Evolutionary conservation across 2,329 filamentous ascomycete genomes (phyloP).

Genomic region (Ophiocordyceps camponoti-saundersi): DNA sequence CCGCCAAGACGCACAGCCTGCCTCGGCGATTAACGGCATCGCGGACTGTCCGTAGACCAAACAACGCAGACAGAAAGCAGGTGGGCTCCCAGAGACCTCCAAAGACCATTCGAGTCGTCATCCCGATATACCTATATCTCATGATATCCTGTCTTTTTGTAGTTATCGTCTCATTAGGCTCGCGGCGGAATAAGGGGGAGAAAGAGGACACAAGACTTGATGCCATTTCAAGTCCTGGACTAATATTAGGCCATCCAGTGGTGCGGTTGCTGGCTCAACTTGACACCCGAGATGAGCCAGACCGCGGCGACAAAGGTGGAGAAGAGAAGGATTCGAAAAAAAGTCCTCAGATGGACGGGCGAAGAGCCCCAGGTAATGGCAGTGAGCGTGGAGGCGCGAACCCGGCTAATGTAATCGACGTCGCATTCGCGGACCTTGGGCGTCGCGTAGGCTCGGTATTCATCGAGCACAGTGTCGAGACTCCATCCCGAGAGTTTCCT

Average conservation of each 20-base stretch:
- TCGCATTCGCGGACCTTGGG: conserved; percentile 45
- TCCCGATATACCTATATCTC: not conserved
- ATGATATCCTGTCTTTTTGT: not conserved
- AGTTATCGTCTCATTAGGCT: not conserved
- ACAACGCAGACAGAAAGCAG: not conserved
- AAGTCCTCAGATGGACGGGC: conserved; percentile 15
- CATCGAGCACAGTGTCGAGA: conserved; percentile 42
- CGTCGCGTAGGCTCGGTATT: conserved; percentile 53
- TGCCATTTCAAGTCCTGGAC: not conserved
- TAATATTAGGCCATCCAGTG: not conserved
- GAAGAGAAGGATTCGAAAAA: conserved; percentile 25
- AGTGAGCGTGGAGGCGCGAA: conserved; percentile 23
- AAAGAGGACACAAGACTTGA: not conserved
- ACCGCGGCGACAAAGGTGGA: conserved; percentile 22
- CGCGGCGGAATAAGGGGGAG: too few relatives aligned
- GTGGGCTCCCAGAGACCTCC: not conserved
- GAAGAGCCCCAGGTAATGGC: conserved; percentile 3
- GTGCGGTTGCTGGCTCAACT: conserved; percentile 6
- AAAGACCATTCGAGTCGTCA: not conserved
- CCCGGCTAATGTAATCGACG: conserved; percentile 37
- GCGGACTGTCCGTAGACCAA: not conserved
- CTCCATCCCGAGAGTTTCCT: conserved; percentile 58
- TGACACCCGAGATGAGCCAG: conserved; percentile 23
- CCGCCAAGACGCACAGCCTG: not conserved
- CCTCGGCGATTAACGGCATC: not conserved